Evolutionary conservation across 768 basidiomycete species (phyloP).

Genomic region (Imleria badia): DNA sequence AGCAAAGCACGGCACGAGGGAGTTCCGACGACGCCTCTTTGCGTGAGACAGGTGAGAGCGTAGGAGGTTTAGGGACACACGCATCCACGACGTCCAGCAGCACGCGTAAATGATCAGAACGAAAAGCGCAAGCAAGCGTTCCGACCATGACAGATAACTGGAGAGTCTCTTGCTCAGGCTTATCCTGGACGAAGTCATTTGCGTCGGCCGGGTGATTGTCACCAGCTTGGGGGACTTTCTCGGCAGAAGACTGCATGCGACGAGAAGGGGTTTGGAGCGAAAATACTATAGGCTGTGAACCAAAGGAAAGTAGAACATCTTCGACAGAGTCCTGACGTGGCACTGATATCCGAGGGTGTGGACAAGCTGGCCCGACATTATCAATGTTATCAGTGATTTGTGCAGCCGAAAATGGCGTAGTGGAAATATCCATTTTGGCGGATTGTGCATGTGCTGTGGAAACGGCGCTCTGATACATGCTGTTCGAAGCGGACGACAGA

Average conservation of each 20-base stretch:
- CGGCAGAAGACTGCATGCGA: conserved; percentile 14
- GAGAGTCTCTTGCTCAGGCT: conserved; percentile 31
- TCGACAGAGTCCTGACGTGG: conserved; percentile 26
- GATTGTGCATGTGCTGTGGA: conserved; percentile 32
- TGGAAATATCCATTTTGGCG: not conserved
- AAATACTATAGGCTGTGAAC: conserved; percentile 58
- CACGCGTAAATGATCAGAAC: conserved; percentile 54
- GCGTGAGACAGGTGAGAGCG: conserved; percentile 12
- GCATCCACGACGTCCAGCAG: conserved; percentile 44
- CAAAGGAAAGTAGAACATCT: conserved; percentile 59
- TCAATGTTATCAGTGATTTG: not conserved
- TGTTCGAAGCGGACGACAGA: conserved; percentile 54
- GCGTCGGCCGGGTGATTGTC: conserved; percentile 2
- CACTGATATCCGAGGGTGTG: conserved; percentile 6
- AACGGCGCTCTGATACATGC: conserved; percentile 78
- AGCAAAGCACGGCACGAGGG: conserved; percentile 25
- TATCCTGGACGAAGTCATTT: conserved; percentile 6
- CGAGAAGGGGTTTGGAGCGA: conserved; percentile 49
- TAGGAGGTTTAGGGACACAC: conserved; percentile 27
- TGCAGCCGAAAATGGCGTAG: not conserved
- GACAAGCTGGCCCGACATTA: not conserved
- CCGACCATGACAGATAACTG: conserved; percentile 47
- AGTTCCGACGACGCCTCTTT: conserved; percentile 13
- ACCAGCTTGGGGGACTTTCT: not conserved
- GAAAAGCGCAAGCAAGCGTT: conserved; percentile 53